Evolutionary conservation across 2,329 filamentous ascomycete genomes (phyloP), one percentile per base, ranked within the genome.

Genomic region (Colletotrichum orbiculare): DNA sequence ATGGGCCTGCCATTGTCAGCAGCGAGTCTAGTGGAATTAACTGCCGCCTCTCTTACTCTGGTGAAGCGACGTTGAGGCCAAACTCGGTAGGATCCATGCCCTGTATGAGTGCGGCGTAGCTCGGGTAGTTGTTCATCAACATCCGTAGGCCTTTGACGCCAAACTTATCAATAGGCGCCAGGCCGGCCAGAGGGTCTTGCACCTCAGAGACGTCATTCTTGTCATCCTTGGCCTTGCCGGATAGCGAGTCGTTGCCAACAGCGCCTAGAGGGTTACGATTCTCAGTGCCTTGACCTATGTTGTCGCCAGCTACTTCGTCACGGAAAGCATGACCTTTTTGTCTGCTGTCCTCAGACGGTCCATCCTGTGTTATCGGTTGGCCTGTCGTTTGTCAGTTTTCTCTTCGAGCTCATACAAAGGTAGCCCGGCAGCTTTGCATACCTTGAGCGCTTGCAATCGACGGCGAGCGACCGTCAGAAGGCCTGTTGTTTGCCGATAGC

Each of bases 151-250:
- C 88, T 73, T 90, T 90, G 52, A 90, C 79, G 5, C 88, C 88
- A 82, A 83, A 91, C 72, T 85, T 89, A 71, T 91, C 88, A 43
- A 82, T 83, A 4, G 85, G 82, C n/a, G 84, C 76, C 87, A 90
- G 88, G 49, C 86, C 85, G 52, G 81, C 79, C 34, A 90, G 77
- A 49, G 87, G 87, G 72, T 91, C 87, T 68, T 86, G 81, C 10
- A 81, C 76, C 42, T 83, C 81, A 5, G 77, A 75, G 7, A 71
- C 67, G 38, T 78, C 67, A 10, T 81, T 80, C 58, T 81, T 78
- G 49, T 80, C 78, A 6, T 85, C 82, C 54, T 79, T 81, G 12
- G 69, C 69, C 70, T 83, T 83, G 33, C 70, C 73, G 5, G 74
- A 62, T 9, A 77, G 67, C 8, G 74, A 69, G 13, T 84, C 82